Evolutionary conservation across 805 yeast species (phyloP).

Genomic region (Martiniozyma abietophila): DNA sequence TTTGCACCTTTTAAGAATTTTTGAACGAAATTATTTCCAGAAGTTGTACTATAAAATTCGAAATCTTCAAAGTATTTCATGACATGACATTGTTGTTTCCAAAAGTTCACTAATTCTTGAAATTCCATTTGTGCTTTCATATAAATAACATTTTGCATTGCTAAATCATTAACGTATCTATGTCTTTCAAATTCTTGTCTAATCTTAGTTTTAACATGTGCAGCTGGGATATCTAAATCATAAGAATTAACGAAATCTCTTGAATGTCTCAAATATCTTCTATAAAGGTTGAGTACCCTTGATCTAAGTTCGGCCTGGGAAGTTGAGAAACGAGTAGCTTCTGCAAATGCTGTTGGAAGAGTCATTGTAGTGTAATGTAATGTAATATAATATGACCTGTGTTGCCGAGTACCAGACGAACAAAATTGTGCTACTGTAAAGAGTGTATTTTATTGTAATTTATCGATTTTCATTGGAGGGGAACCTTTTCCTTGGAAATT

Average conservation of each 20-base stretch:
- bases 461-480: too few species aligned
- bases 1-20: constrained; percentile 60
- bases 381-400: too few species aligned
- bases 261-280: constrained; percentile 59
- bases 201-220: constrained; percentile 70
- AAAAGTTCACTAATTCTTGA: constrained; percentile 79
- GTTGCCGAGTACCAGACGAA: too few species aligned
- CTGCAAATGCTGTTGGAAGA: constrained; percentile 75
- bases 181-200: constrained; percentile 86
- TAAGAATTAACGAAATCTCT: constrained; percentile 45
- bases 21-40: constrained; percentile 55
- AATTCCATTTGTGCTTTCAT: constrained; percentile 87
- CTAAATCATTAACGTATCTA: constrained; percentile 60
- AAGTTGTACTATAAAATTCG: constrained; percentile 43
- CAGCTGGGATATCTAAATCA: constrained; percentile 68
- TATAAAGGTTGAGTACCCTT: constrained; percentile 62
- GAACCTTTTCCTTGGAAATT: too few species aligned
- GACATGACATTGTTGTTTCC: constrained; percentile 85
- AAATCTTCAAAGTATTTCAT: constrained; percentile 71
- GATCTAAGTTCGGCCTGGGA: constrained; percentile 50
- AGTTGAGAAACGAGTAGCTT: constrained; percentile 61
- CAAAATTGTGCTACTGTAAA: too few species aligned
- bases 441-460: too few species aligned
- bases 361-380: constrained; percentile 43
- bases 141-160: constrained; percentile 56